Evolutionary conservation across 2,329 filamentous ascomycete species (phyloP), one percentile per base, ranked within the genome.

Genomic region (Curvularia verruculosa): DNA sequence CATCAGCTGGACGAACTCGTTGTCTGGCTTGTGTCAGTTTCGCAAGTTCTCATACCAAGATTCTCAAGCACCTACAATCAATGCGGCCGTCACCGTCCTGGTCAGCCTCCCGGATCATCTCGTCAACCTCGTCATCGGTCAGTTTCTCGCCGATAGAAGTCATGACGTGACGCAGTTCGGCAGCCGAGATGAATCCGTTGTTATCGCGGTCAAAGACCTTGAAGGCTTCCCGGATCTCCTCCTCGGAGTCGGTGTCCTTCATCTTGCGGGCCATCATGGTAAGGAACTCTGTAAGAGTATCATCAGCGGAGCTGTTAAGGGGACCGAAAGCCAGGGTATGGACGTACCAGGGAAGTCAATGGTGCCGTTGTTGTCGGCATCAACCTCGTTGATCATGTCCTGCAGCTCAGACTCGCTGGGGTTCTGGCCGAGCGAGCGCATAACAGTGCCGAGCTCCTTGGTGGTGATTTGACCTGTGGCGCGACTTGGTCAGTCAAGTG

Each of bases 121-220:
- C 84, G 60, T 87, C 84, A 57, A 88, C 83, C 78, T 88, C 84
- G 41, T 84, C 83, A 65, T 78, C 84, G 48, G 84, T 85, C 72
- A 88, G 75, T 73, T 86, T 84, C 80, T 88, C 85, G 64, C 86
- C 86, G 53, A 88, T 84, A 23, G 82, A 84, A 64, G 83, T 85
- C 83, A 88, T 86, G 74, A 88, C 84, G 67, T 84, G 81, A 65
- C 83, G 81, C 63, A 88, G 79, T 75, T 88, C 86, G 49, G 84
- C 83, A 51, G 84, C 82, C 26, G 83, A 85, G 75, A 88, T 88
- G 72, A 85, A 87, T 64, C 86, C 86, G 72, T 85, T 87, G 75
- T 84, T 84, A 70, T 88, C 86, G 70, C 84, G 83, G 75, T 88
- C 86, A 73, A 88, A 88, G 69, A 87, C 85, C 75, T 84, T 82